Evolutionary conservation across 192 early-diverging fungal species (phyloP).

Genomic region (Spinellus fusiger): DNA sequence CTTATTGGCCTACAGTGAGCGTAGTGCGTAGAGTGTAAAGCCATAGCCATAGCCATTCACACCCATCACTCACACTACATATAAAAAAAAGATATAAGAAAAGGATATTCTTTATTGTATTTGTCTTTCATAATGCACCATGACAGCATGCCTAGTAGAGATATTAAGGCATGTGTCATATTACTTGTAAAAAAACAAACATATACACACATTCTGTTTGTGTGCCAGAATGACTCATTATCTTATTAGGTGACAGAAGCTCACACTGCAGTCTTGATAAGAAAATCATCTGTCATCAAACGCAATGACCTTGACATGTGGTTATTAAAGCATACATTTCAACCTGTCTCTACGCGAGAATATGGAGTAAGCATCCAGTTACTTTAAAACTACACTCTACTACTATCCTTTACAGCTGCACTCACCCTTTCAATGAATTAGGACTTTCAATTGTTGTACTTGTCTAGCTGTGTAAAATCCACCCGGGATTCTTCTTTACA

Average conservation of each 20-base stretch:
- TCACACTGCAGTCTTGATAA: slow-evolving; percentile 20
- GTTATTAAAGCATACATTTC: slow-evolving; percentile 32
- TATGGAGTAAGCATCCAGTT: slow-evolving; percentile 18
- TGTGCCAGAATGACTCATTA: no score
- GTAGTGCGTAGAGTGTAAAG: no score
- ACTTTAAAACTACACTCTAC: not conserved
- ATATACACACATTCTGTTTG: no score
- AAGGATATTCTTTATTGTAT: no score
- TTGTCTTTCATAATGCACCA: no score
- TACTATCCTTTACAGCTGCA: not conserved
- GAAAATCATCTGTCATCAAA: slow-evolving; percentile 10
- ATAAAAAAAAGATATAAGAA: no score
- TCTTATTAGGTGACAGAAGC: slow-evolving; percentile 15
- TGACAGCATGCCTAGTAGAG: no score
- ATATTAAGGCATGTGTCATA: no score
- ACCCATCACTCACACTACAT: no score
- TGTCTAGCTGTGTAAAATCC: not conserved
- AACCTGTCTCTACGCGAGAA: slow-evolving; percentile 17
- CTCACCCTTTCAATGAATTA: not conserved
- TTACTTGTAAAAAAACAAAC: no score
- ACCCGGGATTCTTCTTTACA: not conserved
- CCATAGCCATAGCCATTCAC: no score
- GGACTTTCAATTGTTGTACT: not conserved
- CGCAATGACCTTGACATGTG: slow-evolving; percentile 31
- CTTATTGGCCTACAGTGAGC: no score